Evolutionary conservation across 805 yeast genomes (phyloP), one percentile per base, ranked within the genome.

Genomic region (Zygosaccharomyces kombuchaensis): DNA sequence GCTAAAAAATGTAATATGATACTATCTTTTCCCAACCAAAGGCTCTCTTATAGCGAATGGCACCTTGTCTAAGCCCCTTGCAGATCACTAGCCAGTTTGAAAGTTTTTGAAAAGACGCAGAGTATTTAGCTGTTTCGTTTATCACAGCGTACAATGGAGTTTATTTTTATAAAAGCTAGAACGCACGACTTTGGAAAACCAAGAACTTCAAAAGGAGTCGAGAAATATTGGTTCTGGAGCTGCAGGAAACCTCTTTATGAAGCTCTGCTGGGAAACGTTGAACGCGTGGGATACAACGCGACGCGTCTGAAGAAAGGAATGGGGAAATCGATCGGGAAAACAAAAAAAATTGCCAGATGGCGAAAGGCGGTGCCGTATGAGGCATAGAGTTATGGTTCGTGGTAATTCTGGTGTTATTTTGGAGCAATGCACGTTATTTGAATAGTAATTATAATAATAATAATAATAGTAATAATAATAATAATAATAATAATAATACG

Each of bases 261-360:
- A 17, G 21, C 41, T 25, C 31, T 9, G 29, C 34, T 22, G 13
- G 41, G 41, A 22, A 38, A 38, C 29, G 3, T 17, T 25, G 9
- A 27, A 17, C 26, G 32, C 32, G 32, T 13, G 21, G 4, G 32
- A 29, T 29, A 9, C 32, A 29, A 29, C 32, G 32, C 32, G 32
- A 29, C 32, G 32, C 32, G 32, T 29, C 5, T 13, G 8, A 12
- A 7, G 14, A n/a, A 7, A n/a, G n/a, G n/a, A 10, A 7, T 12
- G 14, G 32, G 4, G 10, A 29, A 22, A 38, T 38, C 34, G 41
- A 27, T 38, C 16, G 34, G 41, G 41, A 38, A 38, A 38, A 17
- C 30, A 26, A 37, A 37, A 37, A 37, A 25, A 25, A 27, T 12
- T 29, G n/a, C 32, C 32, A 7, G 32, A 10, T n/a, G n/a, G 13